These are phyloP conservation scores for Pleurotus sapidus DNA, from an alignment of 768 basidiomycete genomes.

Conservation along the genomic window DNA sequence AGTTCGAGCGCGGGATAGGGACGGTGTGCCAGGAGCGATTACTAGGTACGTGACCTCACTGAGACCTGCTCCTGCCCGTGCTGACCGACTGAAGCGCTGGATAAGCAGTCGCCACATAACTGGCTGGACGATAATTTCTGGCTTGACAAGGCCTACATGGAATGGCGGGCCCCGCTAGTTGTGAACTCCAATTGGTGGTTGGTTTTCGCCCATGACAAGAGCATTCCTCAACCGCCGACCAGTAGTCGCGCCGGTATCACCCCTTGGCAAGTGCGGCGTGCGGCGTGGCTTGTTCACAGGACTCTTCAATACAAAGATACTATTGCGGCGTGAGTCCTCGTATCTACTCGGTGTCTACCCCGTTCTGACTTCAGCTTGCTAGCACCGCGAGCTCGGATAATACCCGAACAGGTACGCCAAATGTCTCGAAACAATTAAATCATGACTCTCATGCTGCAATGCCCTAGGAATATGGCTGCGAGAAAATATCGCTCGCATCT, in stretches of 20 bases:
- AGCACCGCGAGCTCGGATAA: conserved; percentile 63
- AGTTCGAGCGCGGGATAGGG: conserved; percentile 74
- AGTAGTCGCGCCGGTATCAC: conserved; percentile 48
- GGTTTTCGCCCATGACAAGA: conserved; percentile 71
- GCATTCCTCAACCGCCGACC: conserved; percentile 46
- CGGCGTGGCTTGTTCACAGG: conserved; percentile 77
- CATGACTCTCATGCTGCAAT: neutral
- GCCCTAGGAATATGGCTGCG: conserved; percentile 61
- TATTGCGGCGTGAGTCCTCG: conserved; percentile 52
- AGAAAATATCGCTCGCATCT: conserved; percentile 56
- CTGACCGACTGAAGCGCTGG: conserved; percentile 53
- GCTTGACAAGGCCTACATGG: conserved; percentile 83
- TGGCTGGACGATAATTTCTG: conserved; percentile 97
- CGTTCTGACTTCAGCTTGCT: conserved; percentile 34
- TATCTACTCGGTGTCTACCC: conserved; percentile 6
- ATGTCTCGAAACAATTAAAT: neutral
- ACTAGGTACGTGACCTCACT: conserved; percentile 41
- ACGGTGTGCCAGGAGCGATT: conserved; percentile 68
- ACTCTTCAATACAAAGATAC: conserved; percentile 70
- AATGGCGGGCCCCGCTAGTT: conserved; percentile 81
- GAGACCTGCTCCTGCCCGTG: conserved; percentile 17
- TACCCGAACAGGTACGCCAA: conserved; percentile 58
- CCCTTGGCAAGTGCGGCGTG: conserved; percentile 82
- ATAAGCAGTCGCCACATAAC: conserved; percentile 79
- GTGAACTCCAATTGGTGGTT: conserved; percentile 98